A percentile compares a stretch with the other conserved stretches of the same genome.
These are phyloP conservation scores for Paecilomyces fulvus DNA, from an alignment of 2,329 filamentous ascomycete genomes.

Conservation along the genomic window DNA sequence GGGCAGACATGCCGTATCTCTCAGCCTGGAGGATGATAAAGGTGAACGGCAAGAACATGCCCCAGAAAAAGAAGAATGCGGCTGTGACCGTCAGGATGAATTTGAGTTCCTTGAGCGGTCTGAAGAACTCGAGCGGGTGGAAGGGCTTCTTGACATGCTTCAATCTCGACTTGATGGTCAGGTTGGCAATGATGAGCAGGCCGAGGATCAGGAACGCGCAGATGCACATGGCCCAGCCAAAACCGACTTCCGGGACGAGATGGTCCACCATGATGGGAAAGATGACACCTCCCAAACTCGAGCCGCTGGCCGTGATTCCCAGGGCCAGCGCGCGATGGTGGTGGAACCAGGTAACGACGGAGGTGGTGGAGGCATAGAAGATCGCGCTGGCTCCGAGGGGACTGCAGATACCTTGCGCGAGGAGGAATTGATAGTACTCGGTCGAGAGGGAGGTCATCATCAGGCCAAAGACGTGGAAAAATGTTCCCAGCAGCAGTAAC, in stretches of 20 bases:
- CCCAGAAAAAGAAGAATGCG: slow-evolving; percentile 41
- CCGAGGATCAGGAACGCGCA: slow-evolving; percentile 54
- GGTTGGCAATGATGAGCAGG: slow-evolving; percentile 44
- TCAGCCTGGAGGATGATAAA: slow-evolving; percentile 42
- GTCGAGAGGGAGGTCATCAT: slow-evolving; percentile 50
- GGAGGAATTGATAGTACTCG: slow-evolving; percentile 50
- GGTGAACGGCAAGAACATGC: slow-evolving; percentile 52
- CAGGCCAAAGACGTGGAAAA: slow-evolving; percentile 49
- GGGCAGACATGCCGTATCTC: slow-evolving; percentile 40
- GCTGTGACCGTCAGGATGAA: slow-evolving; percentile 14
- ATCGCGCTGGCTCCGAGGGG: slow-evolving; percentile 43
- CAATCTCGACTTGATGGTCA: slow-evolving; percentile 44
- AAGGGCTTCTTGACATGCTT: slow-evolving; percentile 14
- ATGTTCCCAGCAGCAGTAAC: slow-evolving; percentile 33
- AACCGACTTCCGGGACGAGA: slow-evolving; percentile 46
- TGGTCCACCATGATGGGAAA: slow-evolving; percentile 54
- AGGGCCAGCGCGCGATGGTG: slow-evolving; percentile 45
- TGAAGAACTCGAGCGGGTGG: slow-evolving; percentile 10
- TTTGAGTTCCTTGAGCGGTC: slow-evolving; percentile 15
- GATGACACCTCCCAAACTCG: slow-evolving; percentile 50
- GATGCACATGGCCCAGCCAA: slow-evolving; percentile 51
- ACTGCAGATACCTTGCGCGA: slow-evolving; percentile 47
- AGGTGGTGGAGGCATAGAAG: slow-evolving; percentile 37
- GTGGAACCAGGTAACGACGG: slow-evolving; percentile 45
- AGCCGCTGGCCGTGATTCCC: slow-evolving; percentile 47